phyloP scores from a whole-genome alignment of 495 filamentous ascomycete species.

The Glutinoglossum americanum region DNA sequence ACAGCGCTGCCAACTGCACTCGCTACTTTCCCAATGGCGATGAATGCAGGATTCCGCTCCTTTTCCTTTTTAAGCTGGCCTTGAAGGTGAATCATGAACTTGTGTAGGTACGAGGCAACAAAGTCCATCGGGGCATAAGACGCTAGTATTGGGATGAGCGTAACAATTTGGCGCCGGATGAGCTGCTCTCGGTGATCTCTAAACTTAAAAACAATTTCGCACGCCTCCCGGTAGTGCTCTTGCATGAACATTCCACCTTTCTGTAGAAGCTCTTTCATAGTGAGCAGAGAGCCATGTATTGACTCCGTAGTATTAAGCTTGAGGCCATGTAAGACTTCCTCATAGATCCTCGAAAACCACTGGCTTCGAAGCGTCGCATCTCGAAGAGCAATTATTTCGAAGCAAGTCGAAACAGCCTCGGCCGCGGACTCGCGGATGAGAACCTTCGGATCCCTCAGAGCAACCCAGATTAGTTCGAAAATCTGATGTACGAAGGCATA shows the following conservation, averaged over 20 bases:
- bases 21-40: slow-evolving; percentile 90
- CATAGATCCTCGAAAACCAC: slow-evolving; percentile 73
- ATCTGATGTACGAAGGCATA: slow-evolving; percentile 79
- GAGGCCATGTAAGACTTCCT: slow-evolving; percentile 60
- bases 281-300: slow-evolving; percentile 78
- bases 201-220: slow-evolving; percentile 72
- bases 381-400: slow-evolving; percentile 78
- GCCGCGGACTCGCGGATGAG: slow-evolving; percentile 81
- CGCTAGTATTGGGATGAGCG: slow-evolving; percentile 80
- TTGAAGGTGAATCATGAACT: slow-evolving; percentile 92
- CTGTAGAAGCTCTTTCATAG: slow-evolving; percentile 71
- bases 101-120: slow-evolving; percentile 58
- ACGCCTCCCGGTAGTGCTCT: slow-evolving; percentile 63
- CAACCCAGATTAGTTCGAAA: slow-evolving; percentile 89
- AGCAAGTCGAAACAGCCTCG: slow-evolving; percentile 77
- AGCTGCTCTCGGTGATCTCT: slow-evolving; percentile 78
- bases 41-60: slow-evolving; percentile 77
- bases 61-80: slow-evolving; percentile 89
- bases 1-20: slow-evolving; percentile 84
- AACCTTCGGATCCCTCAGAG: slow-evolving; percentile 67
- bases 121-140: slow-evolving; percentile 81
- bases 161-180: slow-evolving; percentile 70
- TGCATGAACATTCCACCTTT: slow-evolving; percentile 99
- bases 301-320: slow-evolving; percentile 58
- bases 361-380: slow-evolving; percentile 64